These are phyloP conservation scores for Aschersonia sp. DNA, from an alignment of 2,329 filamentous ascomycete genomes.

Conservation along the genomic window DNA sequence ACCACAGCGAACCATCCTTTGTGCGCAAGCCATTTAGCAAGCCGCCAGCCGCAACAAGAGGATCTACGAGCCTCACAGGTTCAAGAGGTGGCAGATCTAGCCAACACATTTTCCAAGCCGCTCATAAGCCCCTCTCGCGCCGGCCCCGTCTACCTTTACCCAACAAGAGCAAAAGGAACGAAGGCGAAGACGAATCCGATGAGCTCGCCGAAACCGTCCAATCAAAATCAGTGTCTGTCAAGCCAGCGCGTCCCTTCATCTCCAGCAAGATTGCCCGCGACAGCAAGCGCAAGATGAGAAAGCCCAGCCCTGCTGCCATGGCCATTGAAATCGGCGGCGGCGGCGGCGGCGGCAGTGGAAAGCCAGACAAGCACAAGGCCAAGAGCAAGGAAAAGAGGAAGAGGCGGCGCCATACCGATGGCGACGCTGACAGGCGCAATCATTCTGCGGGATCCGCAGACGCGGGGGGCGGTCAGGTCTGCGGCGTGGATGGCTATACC, in stretches of 20 bases:
- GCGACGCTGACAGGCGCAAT: conserved; percentile 18
- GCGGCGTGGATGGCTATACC: conserved; percentile 38
- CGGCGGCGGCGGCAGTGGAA: conserved; percentile 2
- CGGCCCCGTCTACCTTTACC: conserved; percentile 1
- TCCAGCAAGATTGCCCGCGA: conserved; percentile 7
- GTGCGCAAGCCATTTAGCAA: background rate
- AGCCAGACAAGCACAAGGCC: conserved; percentile 5
- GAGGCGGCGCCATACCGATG: conserved; percentile 3
- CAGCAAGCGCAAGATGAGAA: conserved; percentile 12
- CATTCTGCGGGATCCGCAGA: conserved; percentile 17
- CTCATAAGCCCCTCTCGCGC: background rate
- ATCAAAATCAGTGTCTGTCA: conserved; percentile 7
- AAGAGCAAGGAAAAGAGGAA: conserved; percentile 1
- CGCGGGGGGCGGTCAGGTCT: conserved; percentile 21
- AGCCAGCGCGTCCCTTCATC: conserved; percentile 3
- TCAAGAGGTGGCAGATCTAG: background rate
- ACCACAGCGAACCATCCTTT: background rate
- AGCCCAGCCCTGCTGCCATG: conserved; percentile 9
- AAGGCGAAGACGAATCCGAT: conserved; percentile 1
- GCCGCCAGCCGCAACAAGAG: background rate
- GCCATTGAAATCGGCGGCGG: background rate
- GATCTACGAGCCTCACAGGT: background rate
- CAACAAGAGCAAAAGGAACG: background rate
- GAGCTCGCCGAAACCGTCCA: background rate
- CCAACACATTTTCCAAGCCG: background rate